phyloP scores from a whole-genome alignment of 2,329 filamentous ascomycete species.

The Phoma sp. region DNA sequence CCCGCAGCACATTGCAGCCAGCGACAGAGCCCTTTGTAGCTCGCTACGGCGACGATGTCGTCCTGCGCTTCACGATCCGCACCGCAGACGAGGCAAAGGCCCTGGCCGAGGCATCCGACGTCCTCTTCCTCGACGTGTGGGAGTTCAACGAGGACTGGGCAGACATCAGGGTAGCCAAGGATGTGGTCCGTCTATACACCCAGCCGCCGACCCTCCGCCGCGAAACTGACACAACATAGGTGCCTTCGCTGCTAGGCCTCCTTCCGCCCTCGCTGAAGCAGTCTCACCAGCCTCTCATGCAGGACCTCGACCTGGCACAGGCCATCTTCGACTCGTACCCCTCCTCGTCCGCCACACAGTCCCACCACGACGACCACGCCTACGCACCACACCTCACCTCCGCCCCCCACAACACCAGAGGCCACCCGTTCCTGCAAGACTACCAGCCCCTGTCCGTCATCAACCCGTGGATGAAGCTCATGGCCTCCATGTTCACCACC shows the following conservation, averaged over 20 bases:
- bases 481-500: conserved; percentile 87
- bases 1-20: background rate
- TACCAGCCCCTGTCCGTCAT: conserved; percentile 90
- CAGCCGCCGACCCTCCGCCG: background rate
- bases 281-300: conserved; percentile 76
- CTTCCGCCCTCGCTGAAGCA: conserved; percentile 76
- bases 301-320: conserved; percentile 71
- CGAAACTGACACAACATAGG: conserved; percentile 37
- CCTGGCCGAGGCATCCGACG: conserved; percentile 73
- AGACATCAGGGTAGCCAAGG: conserved; percentile 79
- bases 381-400: conserved; percentile 33
- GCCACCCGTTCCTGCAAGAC: conserved; percentile 79
- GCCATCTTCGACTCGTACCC: conserved; percentile 80
- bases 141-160: conserved; percentile 80
- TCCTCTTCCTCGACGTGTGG: conserved; percentile 90
- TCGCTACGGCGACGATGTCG: conserved; percentile 79
- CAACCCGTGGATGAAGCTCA: conserved; percentile 87
- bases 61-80: conserved; percentile 84
- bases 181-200: conserved; percentile 64
- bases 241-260: conserved; percentile 76
- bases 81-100: conserved; percentile 71
- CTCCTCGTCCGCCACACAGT: conserved; percentile 45
- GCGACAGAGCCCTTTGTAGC: conserved; percentile 41
- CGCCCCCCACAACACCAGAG: conserved; percentile 55
- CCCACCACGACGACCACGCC: conserved; percentile 36